phyloP scores from a whole-genome alignment of 345 rosid species.

The Aethionema arabicum region DNA sequence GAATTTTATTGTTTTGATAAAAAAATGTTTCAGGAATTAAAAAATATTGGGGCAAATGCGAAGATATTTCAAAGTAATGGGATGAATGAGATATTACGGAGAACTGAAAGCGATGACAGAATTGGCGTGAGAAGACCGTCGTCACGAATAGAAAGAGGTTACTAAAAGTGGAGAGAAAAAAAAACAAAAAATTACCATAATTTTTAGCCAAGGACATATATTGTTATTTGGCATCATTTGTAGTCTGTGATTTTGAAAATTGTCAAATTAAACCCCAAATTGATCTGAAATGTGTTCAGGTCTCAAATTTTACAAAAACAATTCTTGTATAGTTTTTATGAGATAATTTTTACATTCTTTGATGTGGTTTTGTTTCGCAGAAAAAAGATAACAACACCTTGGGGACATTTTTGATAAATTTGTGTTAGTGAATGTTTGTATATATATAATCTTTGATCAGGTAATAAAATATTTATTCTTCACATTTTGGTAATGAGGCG shows the following conservation, averaged over 20 bases:
- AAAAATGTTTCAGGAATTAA: conserved; percentile 17
- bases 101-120: conserved; percentile 36
- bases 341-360: too few relatives aligned
- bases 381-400: neutral
- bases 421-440: neutral
- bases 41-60: conserved; percentile 31
- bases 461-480: too few relatives aligned
- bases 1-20: neutral
- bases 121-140: conserved; percentile 34
- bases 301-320: too few relatives aligned
- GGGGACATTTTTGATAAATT: too few relatives aligned
- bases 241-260: conserved; percentile 14
- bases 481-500: too few relatives aligned
- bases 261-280: conserved; percentile 5
- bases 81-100: conserved; percentile 40
- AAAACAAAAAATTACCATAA: neutral
- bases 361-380: neutral
- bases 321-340: too few relatives aligned
- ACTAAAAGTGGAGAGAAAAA: neutral
- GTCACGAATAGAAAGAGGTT: conserved; percentile 38
- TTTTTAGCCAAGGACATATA: conserved; percentile 14
- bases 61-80: conserved; percentile 35
- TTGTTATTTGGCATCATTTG: conserved; percentile 22
- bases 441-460: neutral
- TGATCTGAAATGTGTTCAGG: conserved; percentile 7